Percentiles rank a stretch among this genome's conserved stretches.
Conservation (phyloP, 176 grass and related monocot species). For the Triticum monococcum region DNA sequence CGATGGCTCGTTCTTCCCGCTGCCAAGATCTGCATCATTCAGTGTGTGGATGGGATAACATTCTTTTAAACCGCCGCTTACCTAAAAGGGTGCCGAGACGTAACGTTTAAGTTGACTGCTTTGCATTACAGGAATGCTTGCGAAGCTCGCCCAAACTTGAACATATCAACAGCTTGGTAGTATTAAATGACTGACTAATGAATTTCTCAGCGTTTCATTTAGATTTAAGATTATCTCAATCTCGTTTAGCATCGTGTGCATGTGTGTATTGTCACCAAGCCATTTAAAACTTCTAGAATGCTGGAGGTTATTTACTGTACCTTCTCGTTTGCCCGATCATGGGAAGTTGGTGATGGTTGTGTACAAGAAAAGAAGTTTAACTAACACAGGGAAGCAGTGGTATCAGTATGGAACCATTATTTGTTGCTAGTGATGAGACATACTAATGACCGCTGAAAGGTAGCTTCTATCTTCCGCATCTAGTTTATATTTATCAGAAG, state of each 20-base stretch:
- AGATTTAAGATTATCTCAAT: neutral
- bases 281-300: constrained; percentile 17
- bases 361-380: constrained; percentile 76
- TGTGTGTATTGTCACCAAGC: neutral
- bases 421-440: constrained; percentile 28
- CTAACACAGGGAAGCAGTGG: constrained; percentile 38
- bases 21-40: constrained; percentile 9
- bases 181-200: neutral
- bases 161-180: constrained; percentile 28
- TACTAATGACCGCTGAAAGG: constrained; percentile 43
- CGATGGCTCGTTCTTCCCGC: constrained; percentile 41
- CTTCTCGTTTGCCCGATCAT: constrained; percentile 21
- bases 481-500: constrained; percentile 52
- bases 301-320: constrained; percentile 15
- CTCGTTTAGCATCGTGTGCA: constrained; percentile 3
- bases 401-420: constrained; percentile 25
- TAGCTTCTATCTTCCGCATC: constrained; percentile 47
- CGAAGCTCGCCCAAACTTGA: constrained; percentile 36
- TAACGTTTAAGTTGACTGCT: constrained; percentile 68
- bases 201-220: constrained; percentile 22
- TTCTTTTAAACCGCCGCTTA: constrained; percentile 48
- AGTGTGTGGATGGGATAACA: constrained; percentile 19
- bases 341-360: constrained; percentile 63
- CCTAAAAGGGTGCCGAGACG: constrained; percentile 62
- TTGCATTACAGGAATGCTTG: constrained; percentile 32